phyloP scores from a whole-genome alignment of 768 basidiomycete genomes.

The Candolleomyces aberdarensis region DNA sequence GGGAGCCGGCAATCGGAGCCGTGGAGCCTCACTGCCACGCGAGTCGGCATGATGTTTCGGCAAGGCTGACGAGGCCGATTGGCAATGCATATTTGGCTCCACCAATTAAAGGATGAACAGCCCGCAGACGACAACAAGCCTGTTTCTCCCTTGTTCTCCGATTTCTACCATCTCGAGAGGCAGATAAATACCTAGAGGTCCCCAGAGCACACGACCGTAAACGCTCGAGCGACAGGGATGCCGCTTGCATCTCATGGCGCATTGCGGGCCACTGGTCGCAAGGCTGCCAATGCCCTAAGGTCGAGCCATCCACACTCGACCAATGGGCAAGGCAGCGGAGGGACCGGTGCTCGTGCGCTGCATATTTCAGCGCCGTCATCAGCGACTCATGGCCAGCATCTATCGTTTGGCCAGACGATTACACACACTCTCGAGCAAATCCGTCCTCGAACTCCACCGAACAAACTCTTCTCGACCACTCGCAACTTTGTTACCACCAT shows the following conservation, averaged over 20 bases:
- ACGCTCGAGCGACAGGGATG: slow-evolving; percentile 24
- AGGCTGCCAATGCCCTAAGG: slow-evolving; percentile 31
- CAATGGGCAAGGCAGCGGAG: slow-evolving; percentile 20
- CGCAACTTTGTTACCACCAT: slow-evolving; percentile 54
- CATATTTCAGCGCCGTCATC: neutral
- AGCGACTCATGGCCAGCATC: slow-evolving; percentile 17
- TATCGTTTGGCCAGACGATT: slow-evolving; percentile 45
- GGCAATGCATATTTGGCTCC: neutral
- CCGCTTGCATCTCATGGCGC: slow-evolving; percentile 44
- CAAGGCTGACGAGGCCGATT: neutral
- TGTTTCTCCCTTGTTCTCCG: neutral
- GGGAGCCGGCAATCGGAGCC: too few relatives aligned
- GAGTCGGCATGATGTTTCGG: neutral
- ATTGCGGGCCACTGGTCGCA: slow-evolving; percentile 36
- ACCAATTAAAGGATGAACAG: neutral
- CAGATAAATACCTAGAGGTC: neutral
- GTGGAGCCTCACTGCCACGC: neutral
- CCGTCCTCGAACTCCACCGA: slow-evolving; percentile 24
- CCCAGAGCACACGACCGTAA: neutral
- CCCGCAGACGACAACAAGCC: neutral
- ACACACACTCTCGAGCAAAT: slow-evolving; percentile 33
- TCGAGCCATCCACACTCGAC: slow-evolving; percentile 21
- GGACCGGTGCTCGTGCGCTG: slow-evolving; percentile 3
- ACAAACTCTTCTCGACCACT: slow-evolving; percentile 50
- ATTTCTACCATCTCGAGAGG: neutral